phyloP scores from a whole-genome alignment of 257 asterid species.

The Handroanthus guayacan region DNA sequence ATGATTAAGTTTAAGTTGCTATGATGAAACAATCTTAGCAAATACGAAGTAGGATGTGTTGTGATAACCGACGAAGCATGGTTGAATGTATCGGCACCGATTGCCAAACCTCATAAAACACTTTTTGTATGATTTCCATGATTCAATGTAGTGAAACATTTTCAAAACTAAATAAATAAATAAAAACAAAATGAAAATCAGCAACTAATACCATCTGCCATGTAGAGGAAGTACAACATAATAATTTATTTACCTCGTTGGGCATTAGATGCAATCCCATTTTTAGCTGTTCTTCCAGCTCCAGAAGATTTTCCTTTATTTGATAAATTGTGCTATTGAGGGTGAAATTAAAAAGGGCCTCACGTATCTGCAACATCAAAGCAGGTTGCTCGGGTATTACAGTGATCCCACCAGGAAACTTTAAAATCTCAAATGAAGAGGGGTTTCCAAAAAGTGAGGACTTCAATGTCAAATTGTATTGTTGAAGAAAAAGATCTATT shows the following conservation, averaged over 20 bases:
- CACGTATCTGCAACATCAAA: constrained; percentile 35
- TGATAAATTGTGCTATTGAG: constrained; percentile 64
- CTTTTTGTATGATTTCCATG: not conserved
- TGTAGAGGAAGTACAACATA: constrained; percentile 15
- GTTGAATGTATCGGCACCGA: not conserved
- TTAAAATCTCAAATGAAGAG: constrained; percentile 64
- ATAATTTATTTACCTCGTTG: constrained; percentile 52
- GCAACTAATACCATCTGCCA: not conserved
- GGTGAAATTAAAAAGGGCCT: constrained; percentile 57
- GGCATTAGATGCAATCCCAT: constrained; percentile 54
- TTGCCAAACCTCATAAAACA: constrained; percentile 1
- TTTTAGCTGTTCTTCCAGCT: constrained; percentile 60
- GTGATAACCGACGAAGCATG: not conserved
- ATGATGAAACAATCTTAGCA: not conserved
- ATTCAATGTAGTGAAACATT: not conserved
- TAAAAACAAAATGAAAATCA: not conserved
- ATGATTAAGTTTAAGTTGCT: not conserved
- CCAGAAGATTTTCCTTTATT: constrained; percentile 54
- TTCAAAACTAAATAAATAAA: not conserved
- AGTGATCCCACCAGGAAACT: constrained; percentile 71
- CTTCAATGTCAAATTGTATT: constrained; percentile 58
- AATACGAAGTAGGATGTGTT: not conserved
- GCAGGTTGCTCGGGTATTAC: constrained; percentile 49
- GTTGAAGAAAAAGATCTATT: constrained; percentile 59
- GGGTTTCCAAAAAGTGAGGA: constrained; percentile 63